phyloP scores from a whole-genome alignment of 768 basidiomycete genomes.

The Phaeotremella skinneri region DNA sequence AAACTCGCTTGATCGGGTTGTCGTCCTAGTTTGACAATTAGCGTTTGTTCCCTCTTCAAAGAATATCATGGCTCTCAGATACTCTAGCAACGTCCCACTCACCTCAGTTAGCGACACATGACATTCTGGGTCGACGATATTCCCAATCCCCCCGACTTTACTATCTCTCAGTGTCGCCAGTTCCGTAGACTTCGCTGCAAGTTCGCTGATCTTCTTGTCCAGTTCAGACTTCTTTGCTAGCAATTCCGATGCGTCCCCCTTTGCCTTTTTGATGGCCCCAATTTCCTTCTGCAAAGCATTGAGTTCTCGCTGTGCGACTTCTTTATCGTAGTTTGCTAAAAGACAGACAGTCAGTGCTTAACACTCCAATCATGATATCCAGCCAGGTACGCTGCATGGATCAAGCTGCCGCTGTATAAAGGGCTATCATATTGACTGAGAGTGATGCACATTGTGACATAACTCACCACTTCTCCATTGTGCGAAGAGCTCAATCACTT shows the following conservation, averaged over 20 bases:
- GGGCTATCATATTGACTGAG: too few species aligned
- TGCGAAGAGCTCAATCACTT: slow-evolving; percentile 83
- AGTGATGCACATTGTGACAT: not conserved
- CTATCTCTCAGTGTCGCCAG: slow-evolving; percentile 62
- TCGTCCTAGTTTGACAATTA: slow-evolving; percentile 67
- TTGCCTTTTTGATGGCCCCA: slow-evolving; percentile 90
- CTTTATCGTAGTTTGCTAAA: slow-evolving; percentile 82
- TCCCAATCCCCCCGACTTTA: slow-evolving; percentile 80
- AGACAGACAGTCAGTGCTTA: not conserved
- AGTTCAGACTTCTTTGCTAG: slow-evolving; percentile 78
- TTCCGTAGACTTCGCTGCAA: slow-evolving; percentile 68
- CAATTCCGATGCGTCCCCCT: slow-evolving; percentile 84
- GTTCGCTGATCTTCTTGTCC: slow-evolving; percentile 75
- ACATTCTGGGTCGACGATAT: slow-evolving; percentile 82
- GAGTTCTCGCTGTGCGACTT: slow-evolving; percentile 71
- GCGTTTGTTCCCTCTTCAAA: not conserved
- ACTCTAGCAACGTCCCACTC: slow-evolving; percentile 29
- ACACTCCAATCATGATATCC: not conserved
- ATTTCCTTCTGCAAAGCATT: slow-evolving; percentile 95
- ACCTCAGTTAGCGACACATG: slow-evolving; percentile 89
- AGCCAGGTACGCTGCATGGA: too few species aligned
- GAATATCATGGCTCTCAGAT: not conserved
- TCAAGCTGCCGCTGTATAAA: too few species aligned
- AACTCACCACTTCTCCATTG: slow-evolving; percentile 91
- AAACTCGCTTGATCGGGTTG: slow-evolving; percentile 74